Base-by-base conservation (phyloP, 805 yeast genomes). In the Torulaspora quercuum region DNA sequence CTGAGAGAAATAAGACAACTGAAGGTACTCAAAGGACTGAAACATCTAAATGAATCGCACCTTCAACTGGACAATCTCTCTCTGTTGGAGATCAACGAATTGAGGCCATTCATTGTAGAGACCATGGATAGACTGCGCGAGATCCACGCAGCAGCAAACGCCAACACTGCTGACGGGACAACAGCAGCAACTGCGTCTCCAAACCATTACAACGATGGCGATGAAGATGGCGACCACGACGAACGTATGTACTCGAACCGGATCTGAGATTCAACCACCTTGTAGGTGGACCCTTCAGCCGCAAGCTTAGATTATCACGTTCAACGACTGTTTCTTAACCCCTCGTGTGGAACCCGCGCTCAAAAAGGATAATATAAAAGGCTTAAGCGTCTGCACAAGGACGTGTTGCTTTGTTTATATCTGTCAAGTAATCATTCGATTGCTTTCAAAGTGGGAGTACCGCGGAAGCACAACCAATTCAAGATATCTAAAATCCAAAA, bases 21-120 rank as follows among this genome's bases (percentile, higher is more conserved):
- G 19, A 92, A 92, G 55, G 80, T 88, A 2, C 70, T 92, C 35
- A 78, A 78, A 39, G 97, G 97, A 53, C 64, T 90, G 29, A 65
- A 70, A 31, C 80, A 80, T 45, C 64, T 90, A 43, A 90, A 90
- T 63, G 94, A 84, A 45, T 76, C 82, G 13, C 86, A 89, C 61
- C 69, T 90, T 42, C 86, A 80, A 53, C 67, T 90, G 58, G 90
- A 88, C 49, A 87, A 92, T 13, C 59, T 92, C 35, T 83, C 95
- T 2, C 57, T 81, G 25, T 57, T 88, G 71, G 98, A 90, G 58
- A 80, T 92, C 44, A 89, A 88, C 57, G 96, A 87, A 56, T 64
- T 89, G 35, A 65, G 96, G 45, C 94, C 96, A 2, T 83, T 87
- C 52, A 78, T 88, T 21, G 67, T 78, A n/a, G 65, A 68, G 9